Base-by-base conservation (phyloP, 1,284 basidiomycete species). In the Clitocybe nebularis region DNA sequence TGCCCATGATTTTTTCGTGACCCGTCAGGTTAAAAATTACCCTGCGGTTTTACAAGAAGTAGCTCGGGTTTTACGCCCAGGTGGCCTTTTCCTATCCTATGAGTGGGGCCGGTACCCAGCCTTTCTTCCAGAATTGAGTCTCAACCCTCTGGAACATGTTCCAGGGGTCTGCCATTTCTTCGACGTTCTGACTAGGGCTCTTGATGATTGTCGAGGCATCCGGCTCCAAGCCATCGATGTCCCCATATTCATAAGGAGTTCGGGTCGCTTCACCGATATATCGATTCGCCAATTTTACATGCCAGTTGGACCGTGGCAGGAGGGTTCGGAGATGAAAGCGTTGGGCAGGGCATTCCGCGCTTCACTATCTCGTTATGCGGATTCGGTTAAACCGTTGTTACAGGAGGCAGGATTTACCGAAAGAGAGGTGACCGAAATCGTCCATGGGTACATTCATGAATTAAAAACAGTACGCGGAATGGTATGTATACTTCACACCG, bases 1-100 rank as follows among this genome's bases (percentile, higher is more conserved):
- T 23, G 25, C 25, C 17, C 33, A 24, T 48, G 23, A 49, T 33
- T 28, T 17, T 22, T 19, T 11, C 35, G 23, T 35, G 13, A 39
- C 13, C 6, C 32, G 38, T 11, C 52, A 84, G 81, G 64, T 77
- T 10, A 57, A 56, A 22, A 63, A 78, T 53, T 84, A 77, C 52
- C 60, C 61, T 9, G 55, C 52, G 22, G 61, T 86, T 45, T 53
- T 86, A 21, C 56, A 59, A 19, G 81, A 87, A 57, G 69, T 72
- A 11, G 69, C 68, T 6, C 75, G 84, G 22, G 63, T 86, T 36
- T 63, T 87, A 11, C 74, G 77, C 30, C 74, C 75, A 2, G 77
- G 77, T 20, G 84, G 84, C 1, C 60, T 87, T 10, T 80, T 86
- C 57, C 55, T 84, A 11, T 77, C 80, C 3, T 72, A 71, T 33